phyloP scores from a whole-genome alignment of 2,329 filamentous ascomycete species.

The Bipolaris bicolor region DNA sequence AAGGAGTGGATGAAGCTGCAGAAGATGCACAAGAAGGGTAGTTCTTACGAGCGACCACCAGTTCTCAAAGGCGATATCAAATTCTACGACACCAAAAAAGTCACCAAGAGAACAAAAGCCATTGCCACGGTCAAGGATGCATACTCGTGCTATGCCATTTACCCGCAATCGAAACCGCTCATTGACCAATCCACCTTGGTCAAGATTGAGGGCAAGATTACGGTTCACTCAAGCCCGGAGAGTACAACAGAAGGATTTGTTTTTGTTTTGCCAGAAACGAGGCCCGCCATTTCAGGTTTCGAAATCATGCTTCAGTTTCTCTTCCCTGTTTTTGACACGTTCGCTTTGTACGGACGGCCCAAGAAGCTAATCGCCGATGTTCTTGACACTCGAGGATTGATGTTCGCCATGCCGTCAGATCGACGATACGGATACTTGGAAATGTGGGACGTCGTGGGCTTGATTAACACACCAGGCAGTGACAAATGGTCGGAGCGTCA shows the following conservation, averaged over 20 bases:
- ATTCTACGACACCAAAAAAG: conserved; percentile 89
- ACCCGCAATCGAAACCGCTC: conserved; percentile 90
- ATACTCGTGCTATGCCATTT: conserved; percentile 92
- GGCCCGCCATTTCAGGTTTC: conserved; percentile 89
- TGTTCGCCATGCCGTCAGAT: conserved; percentile 97
- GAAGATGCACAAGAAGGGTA: conserved; percentile 82
- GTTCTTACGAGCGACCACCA: conserved; percentile 77
- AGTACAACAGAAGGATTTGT: conserved; percentile 89
- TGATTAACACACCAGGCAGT: conserved; percentile 81
- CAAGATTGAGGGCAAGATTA: conserved; percentile 91
- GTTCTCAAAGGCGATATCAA: conserved; percentile 88
- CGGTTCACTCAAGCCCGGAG: conserved; percentile 79
- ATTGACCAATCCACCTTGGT: conserved; percentile 94
- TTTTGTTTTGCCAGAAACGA: conserved; percentile 95
- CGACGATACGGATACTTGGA: conserved; percentile 90
- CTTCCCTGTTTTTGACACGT: conserved; percentile 93
- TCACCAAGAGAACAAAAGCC: conserved; percentile 87
- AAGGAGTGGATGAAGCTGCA: conserved; percentile 86
- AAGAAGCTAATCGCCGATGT: conserved; percentile 85
- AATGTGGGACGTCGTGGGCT: conserved; percentile 77
- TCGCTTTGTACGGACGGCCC: conserved; percentile 88
- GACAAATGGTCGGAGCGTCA: conserved; percentile 81
- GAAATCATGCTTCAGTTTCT: conserved; percentile 94
- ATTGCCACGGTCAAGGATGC: conserved; percentile 92
- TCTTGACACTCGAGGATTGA: conserved; percentile 84